Base-by-base conservation (phyloP, 139 green algal species). In the Coelastrella sp. region DNA sequence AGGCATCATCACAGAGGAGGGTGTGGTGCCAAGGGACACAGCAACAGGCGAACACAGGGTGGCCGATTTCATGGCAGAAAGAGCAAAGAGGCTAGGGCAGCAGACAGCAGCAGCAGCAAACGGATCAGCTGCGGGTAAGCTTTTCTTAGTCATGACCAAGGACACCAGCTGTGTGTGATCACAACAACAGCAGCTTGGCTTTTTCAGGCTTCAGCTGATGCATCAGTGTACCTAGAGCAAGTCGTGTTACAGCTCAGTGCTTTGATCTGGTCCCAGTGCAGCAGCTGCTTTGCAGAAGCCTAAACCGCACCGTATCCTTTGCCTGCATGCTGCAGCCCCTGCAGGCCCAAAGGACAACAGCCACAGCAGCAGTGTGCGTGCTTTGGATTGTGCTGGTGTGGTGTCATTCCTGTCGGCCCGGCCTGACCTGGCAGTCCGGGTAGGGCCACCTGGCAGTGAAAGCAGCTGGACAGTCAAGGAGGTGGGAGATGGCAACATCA, bases 401-500 rank as follows among this genome's bases (percentile, higher is more conserved):
- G 93, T 92, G 58, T 91, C 93, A 6, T 98, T 96, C 88, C 83
- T 96, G 27, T 87, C 89, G 0, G 90, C 91, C 0, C 83, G 87
- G n/a, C 92, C 93, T 15, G 25, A 93, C 7, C 86, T 97, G 24
- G 91, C 90, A 8, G 66, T 79, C n/a, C 87, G 87, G 0, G 73
- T 97, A 82, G 96, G 95, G 3, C 91, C 92, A 27, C 25, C 87
- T 0, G 78, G 85, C 60, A 93, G 17, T 78, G 84, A 80, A 22
- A 88, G 84, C 35, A 87, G 83, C 83, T 96, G 93, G 93, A 84
- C 58, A 24, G 94, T 94, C 66, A 58, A 76, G 15, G 89, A 99
- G 92, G 95, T 99, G 5, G 97, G 97, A 3, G 98, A 99, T 90
- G 98, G 98, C 84, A 99, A 99, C 95, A 98, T 99, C 92, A 99